A percentile compares a stretch with the other conserved stretches of the same genome.
phyloP scores from a whole-genome alignment of 1,284 basidiomycete genomes.

The Melampsora americana region DNA sequence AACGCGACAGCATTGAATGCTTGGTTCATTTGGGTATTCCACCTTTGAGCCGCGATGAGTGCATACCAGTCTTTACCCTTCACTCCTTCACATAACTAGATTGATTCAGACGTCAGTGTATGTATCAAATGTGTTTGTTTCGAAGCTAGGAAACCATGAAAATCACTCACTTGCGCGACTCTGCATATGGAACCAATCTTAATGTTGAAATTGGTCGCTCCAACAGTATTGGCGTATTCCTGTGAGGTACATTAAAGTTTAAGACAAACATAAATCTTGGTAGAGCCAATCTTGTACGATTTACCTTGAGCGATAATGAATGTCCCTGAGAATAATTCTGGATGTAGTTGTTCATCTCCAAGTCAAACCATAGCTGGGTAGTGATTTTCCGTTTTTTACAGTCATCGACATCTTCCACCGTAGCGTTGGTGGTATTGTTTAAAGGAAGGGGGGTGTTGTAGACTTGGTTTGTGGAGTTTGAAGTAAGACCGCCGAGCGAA shows the following conservation, averaged over 20 bases:
- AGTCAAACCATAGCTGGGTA: slow-evolving; percentile 40
- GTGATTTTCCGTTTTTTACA: slow-evolving; percentile 35
- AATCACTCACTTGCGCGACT: slow-evolving; percentile 34
- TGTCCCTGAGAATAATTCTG: slow-evolving; percentile 38
- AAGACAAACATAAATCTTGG: neutral
- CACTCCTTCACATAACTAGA: slow-evolving; percentile 39
- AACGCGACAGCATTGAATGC: slow-evolving; percentile 35
- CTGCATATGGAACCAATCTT: slow-evolving; percentile 34
- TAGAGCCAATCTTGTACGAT: neutral
- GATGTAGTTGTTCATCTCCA: slow-evolving; percentile 42
- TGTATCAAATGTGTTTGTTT: neutral
- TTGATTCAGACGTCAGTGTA: neutral
- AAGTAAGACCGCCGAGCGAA: neutral
- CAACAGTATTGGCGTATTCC: slow-evolving; percentile 42
- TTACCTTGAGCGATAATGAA: slow-evolving; percentile 24
- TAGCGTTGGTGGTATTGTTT: neutral
- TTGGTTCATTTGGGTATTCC: slow-evolving; percentile 41
- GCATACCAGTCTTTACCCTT: slow-evolving; percentile 44
- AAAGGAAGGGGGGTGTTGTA: neutral
- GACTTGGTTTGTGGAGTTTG: neutral
- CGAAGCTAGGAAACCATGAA: neutral
- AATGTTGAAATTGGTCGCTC: slow-evolving; percentile 43
- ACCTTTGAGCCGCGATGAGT: slow-evolving; percentile 42
- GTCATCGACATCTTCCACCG: slow-evolving; percentile 7
- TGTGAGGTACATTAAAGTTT: slow-evolving; percentile 5